Evolutionary conservation across 129 eudicot genomes (phyloP), one percentile per base, ranked within the genome.

Genomic region (Kitagawia praeruptora): DNA sequence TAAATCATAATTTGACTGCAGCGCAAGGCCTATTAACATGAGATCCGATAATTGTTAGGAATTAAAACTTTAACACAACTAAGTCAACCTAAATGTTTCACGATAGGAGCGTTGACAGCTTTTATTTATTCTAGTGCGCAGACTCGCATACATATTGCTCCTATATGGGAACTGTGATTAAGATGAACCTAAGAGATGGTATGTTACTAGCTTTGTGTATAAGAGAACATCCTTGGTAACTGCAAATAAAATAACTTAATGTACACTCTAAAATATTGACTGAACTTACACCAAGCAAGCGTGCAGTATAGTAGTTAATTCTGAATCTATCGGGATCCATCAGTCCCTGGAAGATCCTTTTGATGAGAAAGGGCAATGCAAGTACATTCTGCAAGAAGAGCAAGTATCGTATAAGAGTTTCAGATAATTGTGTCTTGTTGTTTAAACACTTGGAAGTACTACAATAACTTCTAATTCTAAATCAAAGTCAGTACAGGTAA

Each of bases 291-390:
- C 81, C 88, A 61, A 82, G 7, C 49, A 85, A 16, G 44, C 85
- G 88, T 39, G 42, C 49, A 31, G 78, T 58, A 25, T 82, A 85
- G 74, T 85, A 82, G 81, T 82, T 75, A 58, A 56, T 31, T 76
- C 85, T 75, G 56, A 85, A 76, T 54, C 76, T 67, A 82, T 79
- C 86, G 41, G 86, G 88, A 82, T 85, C 83, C 72, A 82, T 82
- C 70, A 85, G 66, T 56, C 61, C 81, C 70, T 80, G 49, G 37
- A 82, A 48, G 28, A 76, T 28, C 77, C 79, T 82, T 53, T 75
- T 61, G 79, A 80, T 66, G 21, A 79, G 27, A 6, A 82, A 78
- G 38, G 83, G 88, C 70, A 75, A 61, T 64, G 80, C 74, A 13
- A 61, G 71, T 48, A 70, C 41, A 54, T 78, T 82, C 88, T 85